Percentiles rank a stretch among this genome's conserved stretches.
Conservation (phyloP, 2,329 filamentous ascomycete species). For the Cercospora sp. region DNA sequence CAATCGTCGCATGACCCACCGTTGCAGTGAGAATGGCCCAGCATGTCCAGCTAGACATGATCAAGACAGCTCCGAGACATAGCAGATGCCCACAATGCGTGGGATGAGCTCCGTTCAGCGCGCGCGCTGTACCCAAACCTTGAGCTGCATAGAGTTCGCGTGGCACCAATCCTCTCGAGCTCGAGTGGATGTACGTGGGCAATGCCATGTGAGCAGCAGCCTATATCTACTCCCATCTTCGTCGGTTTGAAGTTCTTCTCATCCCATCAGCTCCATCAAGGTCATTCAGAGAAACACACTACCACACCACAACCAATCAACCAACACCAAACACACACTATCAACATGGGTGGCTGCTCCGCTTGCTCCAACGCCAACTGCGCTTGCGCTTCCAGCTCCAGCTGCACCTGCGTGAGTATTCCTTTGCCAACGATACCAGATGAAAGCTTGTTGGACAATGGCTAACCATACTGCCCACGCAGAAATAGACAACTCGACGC, state of each 20-base stretch:
- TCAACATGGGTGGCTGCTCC: slow-evolving; percentile 37
- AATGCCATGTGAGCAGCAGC: slow-evolving; percentile 5
- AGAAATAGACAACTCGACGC: slow-evolving; percentile 18
- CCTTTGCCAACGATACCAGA: not conserved
- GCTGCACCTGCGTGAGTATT: slow-evolving; percentile 37
- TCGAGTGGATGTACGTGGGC: slow-evolving; percentile 18
- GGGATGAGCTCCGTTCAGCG: slow-evolving; percentile 24
- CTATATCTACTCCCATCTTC: slow-evolving; percentile 27
- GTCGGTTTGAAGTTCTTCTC: slow-evolving; percentile 19
- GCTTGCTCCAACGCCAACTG: slow-evolving; percentile 36
- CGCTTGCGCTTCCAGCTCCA: slow-evolving; percentile 31
- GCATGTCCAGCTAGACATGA: slow-evolving; percentile 1
- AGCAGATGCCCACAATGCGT: slow-evolving; percentile 25
- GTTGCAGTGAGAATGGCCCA: not conserved
- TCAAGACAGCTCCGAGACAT: slow-evolving; percentile 10
- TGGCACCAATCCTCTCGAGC: slow-evolving; percentile 22
- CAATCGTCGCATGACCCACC: slow-evolving; percentile 9
- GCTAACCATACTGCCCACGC: slow-evolving; percentile 1
- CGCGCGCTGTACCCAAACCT: slow-evolving; percentile 21
- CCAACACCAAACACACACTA: slow-evolving; percentile 20
- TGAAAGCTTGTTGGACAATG: not conserved
- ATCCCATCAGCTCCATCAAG: slow-evolving; percentile 26
- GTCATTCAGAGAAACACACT: slow-evolving; percentile 22
- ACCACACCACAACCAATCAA: slow-evolving; percentile 25
- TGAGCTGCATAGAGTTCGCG: slow-evolving; percentile 26